Evolutionary conservation across 2,329 filamentous ascomycete genomes (phyloP), one percentile per base, ranked within the genome.

Genomic region (Colletotrichum acutatum): DNA sequence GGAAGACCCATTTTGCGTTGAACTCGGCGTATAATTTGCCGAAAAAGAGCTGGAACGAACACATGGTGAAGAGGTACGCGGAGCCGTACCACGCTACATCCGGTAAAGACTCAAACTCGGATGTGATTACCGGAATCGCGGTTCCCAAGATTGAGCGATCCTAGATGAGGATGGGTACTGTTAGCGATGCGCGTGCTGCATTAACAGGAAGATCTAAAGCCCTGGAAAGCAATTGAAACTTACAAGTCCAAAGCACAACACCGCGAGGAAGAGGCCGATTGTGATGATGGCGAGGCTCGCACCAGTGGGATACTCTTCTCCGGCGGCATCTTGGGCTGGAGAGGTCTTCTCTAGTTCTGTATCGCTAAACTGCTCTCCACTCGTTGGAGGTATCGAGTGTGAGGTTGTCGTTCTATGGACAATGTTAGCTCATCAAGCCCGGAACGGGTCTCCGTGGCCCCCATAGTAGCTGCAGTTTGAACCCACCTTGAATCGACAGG

Each of bases 1-100:
- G 32, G 42, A 76, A 77, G 1, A 80, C 79, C 81, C 81, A 84
- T 70, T 88, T 86, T 74, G 87, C 81, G 68, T 86, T 83, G 75
- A 89, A 90, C 74, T 88, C 88, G 74, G 84, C 86, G 78, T 89
- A 90, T 52, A 90, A 83, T 52, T 87, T 83, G 7, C 88, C 88
- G 76, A 87, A 90, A 9, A 89, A 77, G 4, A 89, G 82, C 76
- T 89, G 86, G 24, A 80, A 82, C 19, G 57, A 63, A 53, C 46
- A 68, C 19, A 30, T 37, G 4, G 52, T 53, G 34, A 58, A 68
- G 28, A 63, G 57, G n/a, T 68, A 63, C 6, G 49, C 65, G 1
- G 69, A 68, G 24, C 52, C 69, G 34, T 68, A 63, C 57, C 57
- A 76, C n/a, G 60, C 66, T 1, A 76, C 71, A 59, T 75, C 68